Base-by-base conservation (phyloP, 225 moss, liverwort and hornwort species). In the Marchantia polymorpha region DNA sequence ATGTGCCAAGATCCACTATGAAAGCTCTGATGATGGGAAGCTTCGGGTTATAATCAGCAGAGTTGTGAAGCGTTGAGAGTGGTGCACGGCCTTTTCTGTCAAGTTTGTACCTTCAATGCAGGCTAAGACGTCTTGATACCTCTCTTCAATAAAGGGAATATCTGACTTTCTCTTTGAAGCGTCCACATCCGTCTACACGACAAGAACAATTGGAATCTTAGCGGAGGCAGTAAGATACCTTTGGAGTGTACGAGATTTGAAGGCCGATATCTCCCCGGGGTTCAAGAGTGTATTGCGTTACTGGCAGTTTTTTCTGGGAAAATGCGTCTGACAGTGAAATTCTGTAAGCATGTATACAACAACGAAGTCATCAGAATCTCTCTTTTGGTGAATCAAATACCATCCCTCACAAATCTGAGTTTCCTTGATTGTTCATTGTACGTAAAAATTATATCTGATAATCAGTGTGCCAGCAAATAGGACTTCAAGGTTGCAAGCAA, bases 201-300 rank as follows among this genome's bases (percentile, higher is more conserved):
- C 4, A 54, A 16, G 26, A n/a, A 54, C 12, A 29, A 55, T 10
- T 16, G 50, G n/a, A 25, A n/a, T 7, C 26, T 6, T 8, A 3
- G 27, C 31, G 58, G 55, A 65, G 46, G 8, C 50, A 20, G 63
- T 55, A 7, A 54, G 48, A 19, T 81, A 87, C 87, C 89, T 87
- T 87, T 2, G 89, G 83, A 67, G 76, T 67, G 77, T 87, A 89
- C 7, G 81, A 19, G 20, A 85, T 52, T 39, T 87, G 83, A 23
- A 87, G 52, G 64, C 87, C 87, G 12, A 89, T 53, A 67, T 89
- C 87, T 65, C 89, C 89, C 74, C 77, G 81, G 20, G 81, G 81
- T 79, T 87, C 76, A 17, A 89, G 83, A 68, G 81, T 87, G 77
- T 87, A 89, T 72, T 63, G 82, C 49, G 87, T 87, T 14, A 85